Evolutionary conservation across 208 protist species (phyloP).

Genomic region (Entamoeba moshkovskii): DNA sequence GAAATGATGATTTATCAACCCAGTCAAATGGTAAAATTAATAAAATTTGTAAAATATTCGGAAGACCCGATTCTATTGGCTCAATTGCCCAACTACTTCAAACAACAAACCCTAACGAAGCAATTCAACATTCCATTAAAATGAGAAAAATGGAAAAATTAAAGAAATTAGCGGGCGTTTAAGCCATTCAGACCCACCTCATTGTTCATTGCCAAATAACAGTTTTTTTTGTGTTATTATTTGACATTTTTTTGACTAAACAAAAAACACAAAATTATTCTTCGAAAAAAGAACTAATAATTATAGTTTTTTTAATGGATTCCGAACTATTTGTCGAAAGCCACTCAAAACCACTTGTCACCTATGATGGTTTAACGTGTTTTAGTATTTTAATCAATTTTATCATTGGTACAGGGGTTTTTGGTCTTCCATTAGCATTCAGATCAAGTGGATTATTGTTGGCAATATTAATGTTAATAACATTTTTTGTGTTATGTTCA

Average conservation of each 20-base stretch:
- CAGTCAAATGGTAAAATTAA: not conserved
- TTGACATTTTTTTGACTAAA: not conserved
- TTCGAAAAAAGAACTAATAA: not conserved
- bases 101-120: not conserved
- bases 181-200: no score
- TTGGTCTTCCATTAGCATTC: not conserved
- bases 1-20: not conserved
- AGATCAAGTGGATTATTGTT: not conserved
- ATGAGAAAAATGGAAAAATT: not conserved
- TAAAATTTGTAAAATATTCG: not conserved
- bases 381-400: not conserved
- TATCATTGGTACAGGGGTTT: not conserved
- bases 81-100: not conserved
- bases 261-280: not conserved
- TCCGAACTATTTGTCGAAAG: not conserved
- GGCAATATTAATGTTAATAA: not conserved
- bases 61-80: not conserved
- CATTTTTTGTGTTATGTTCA: not conserved
- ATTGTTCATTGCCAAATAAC: no score
- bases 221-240: no score
- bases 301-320: not conserved
- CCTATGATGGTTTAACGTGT: not conserved
- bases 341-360: not conserved
- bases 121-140: not conserved
- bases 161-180: not conserved